phyloP scores from a whole-genome alignment of 1,284 basidiomycete genomes.

The Cryptococcus sp. region DNA sequence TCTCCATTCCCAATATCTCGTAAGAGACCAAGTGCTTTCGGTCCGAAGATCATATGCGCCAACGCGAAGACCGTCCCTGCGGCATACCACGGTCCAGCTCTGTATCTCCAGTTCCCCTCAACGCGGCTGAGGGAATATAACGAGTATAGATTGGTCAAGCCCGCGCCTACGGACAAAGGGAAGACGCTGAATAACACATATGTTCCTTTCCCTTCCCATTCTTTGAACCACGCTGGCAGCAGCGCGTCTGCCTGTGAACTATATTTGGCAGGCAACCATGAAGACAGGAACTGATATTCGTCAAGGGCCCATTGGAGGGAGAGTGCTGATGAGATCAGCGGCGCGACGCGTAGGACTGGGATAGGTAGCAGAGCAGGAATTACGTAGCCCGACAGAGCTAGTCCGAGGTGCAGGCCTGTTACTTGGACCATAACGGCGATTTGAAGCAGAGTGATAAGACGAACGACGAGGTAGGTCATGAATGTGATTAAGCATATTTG shows the following conservation, averaged over 20 bases:
- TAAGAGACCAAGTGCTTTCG: conserved; percentile 4
- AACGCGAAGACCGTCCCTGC: conserved; percentile 2
- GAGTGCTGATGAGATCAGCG: conserved; percentile 5
- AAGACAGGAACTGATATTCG: conserved; percentile 10
- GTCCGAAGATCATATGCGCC: conserved; percentile 8
- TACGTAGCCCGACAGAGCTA: conserved; percentile 6
- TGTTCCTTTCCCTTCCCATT: conserved; percentile 1
- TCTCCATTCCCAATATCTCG: conserved; percentile 6
- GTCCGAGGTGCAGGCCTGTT: neutral
- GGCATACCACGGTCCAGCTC: conserved; percentile 1
- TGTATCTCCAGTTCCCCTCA: neutral
- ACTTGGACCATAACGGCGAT: conserved; percentile 1
- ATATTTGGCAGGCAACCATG: conserved; percentile 1
- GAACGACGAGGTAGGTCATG: too few relatives aligned
- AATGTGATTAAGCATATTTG: too few relatives aligned
- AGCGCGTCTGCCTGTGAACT: neutral
- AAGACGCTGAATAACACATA: conserved; percentile 1
- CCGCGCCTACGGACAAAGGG: conserved; percentile 4
- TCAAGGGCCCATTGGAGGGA: conserved; percentile 11
- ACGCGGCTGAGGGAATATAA: neutral
- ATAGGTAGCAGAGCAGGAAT: conserved; percentile 5
- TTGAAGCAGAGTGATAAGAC: too few relatives aligned
- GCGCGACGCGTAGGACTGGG: neutral
- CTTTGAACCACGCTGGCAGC: conserved; percentile 7
- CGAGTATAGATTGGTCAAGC: neutral